These are phyloP conservation scores for Silene conica DNA, from an alignment of 148 eudicot species.

Conservation along the genomic window DNA sequence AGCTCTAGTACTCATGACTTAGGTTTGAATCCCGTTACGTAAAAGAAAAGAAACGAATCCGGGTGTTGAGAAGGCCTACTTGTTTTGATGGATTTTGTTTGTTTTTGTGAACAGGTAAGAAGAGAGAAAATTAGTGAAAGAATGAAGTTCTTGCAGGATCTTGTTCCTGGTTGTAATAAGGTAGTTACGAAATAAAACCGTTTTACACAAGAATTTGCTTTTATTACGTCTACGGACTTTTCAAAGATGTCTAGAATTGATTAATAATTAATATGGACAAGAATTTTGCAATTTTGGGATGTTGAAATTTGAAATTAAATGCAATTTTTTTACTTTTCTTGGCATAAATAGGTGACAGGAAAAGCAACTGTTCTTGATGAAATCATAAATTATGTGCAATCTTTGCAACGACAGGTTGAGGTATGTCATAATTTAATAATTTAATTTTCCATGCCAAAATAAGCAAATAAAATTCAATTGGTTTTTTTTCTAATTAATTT, in stretches of 20 bases:
- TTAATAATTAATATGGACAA: too few species aligned
- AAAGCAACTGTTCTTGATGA: constrained; percentile 94
- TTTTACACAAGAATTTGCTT: too few species aligned
- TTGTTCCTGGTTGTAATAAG: constrained; percentile 94
- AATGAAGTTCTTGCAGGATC: constrained; percentile 53
- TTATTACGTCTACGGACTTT: too few species aligned
- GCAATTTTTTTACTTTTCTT: constrained; percentile 3
- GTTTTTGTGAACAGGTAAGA: constrained; percentile 46
- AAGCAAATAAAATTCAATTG: not conserved
- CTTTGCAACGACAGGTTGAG: constrained; percentile 91
- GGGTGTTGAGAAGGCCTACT: too few species aligned
- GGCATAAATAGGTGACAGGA: constrained; percentile 56
- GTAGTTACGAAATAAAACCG: constrained; percentile 22
- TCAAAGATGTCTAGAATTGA: too few species aligned
- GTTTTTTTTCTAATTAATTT: not conserved
- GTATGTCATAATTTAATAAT: constrained; percentile 35
- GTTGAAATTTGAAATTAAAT: constrained; percentile 8
- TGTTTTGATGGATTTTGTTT: not conserved
- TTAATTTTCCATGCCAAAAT: not conserved
- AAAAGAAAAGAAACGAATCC: too few species aligned
- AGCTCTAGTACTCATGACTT: too few species aligned
- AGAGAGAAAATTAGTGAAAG: constrained; percentile 85
- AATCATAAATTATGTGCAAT: constrained; percentile 92
- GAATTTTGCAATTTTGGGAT: not conserved
- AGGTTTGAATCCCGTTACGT: too few species aligned